A percentile compares a stretch with the other conserved stretches of the same genome.
Evolutionary conservation across 164 flowering plant genomes (phyloP).

Genomic region (Aristolochia contorta): DNA sequence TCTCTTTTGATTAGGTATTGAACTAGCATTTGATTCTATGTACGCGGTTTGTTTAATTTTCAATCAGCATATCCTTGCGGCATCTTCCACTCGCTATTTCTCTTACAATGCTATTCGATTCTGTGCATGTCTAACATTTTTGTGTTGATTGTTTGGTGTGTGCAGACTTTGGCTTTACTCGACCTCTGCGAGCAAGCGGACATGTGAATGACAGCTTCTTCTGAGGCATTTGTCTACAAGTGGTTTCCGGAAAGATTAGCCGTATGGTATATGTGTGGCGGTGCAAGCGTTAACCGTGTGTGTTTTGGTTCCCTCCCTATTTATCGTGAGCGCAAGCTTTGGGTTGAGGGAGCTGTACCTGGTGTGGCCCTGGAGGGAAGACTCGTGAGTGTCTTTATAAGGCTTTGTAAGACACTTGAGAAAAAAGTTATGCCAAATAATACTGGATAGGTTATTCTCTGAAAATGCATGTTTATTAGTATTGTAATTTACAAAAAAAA

Average conservation of each 20-base stretch:
- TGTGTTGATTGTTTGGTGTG: neutral
- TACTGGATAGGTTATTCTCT: neutral
- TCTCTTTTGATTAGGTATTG: no score
- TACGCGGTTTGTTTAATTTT: no score
- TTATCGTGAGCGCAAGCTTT: constrained; percentile 9
- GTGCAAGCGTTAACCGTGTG: neutral
- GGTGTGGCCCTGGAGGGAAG: constrained; percentile 1
- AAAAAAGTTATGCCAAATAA: neutral
- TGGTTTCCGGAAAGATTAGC: neutral
- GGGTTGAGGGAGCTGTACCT: constrained; percentile 1
- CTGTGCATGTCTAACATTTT: no score
- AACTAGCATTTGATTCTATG: no score
- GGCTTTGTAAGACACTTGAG: neutral
- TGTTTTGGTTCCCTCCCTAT: neutral
- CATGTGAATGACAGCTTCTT: neutral
- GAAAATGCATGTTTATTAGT: neutral
- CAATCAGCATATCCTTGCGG: no score
- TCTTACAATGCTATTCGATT: no score
- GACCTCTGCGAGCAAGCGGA: constrained; percentile 10
- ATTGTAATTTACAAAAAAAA: neutral
- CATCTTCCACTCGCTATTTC: no score
- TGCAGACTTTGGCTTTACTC: constrained; percentile 11
- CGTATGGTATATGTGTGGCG: neutral
- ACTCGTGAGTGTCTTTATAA: constrained; percentile 2
- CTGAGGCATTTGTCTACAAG: neutral